phyloP scores from a whole-genome alignment of 73 alveolate genomes.

The Paramecium sonneborni region DNA sequence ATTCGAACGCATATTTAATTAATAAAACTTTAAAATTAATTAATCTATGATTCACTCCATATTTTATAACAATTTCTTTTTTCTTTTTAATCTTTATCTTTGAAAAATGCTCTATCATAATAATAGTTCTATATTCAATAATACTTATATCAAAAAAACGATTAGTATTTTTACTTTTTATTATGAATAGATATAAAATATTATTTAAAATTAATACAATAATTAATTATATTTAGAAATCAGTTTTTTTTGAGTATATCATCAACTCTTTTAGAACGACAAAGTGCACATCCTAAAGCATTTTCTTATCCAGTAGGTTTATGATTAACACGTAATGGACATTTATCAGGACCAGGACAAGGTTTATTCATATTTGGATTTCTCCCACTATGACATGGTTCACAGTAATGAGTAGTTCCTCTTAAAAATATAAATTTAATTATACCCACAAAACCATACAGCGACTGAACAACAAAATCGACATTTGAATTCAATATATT shows the following conservation, averaged over 20 bases:
- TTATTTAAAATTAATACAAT: too few species aligned
- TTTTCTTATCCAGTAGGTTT: conserved; percentile 97
- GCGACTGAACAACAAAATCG: conserved; percentile 95
- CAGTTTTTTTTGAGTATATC: conserved; percentile 2
- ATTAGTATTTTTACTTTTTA: too few species aligned
- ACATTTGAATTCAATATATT: conserved; percentile 86
- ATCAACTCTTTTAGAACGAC: conserved; percentile 74
- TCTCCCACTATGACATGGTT: conserved; percentile 95
- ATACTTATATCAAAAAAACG: too few species aligned
- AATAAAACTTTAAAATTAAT: not conserved
- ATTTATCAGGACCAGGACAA: conserved; percentile 76
- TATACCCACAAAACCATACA: conserved; percentile 96
- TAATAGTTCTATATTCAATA: too few species aligned
- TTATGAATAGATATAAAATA: too few species aligned
- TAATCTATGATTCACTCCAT: not conserved
- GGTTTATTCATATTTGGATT: conserved; percentile 82
- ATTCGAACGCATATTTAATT: conserved; percentile 51
- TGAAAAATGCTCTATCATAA: too few species aligned
- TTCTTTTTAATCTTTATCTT: too few species aligned
- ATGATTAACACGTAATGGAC: conserved; percentile 91
- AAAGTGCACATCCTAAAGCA: conserved; percentile 94
- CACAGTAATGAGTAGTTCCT: conserved; percentile 99
- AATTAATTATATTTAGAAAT: not conserved
- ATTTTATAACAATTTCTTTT: not conserved
- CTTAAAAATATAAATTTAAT: not conserved